Percentiles rank a stretch among this genome's conserved stretches.
Evolutionary conservation across 2,329 filamentous ascomycete species (phyloP).

Genomic region (Lachnellula cervina): DNA sequence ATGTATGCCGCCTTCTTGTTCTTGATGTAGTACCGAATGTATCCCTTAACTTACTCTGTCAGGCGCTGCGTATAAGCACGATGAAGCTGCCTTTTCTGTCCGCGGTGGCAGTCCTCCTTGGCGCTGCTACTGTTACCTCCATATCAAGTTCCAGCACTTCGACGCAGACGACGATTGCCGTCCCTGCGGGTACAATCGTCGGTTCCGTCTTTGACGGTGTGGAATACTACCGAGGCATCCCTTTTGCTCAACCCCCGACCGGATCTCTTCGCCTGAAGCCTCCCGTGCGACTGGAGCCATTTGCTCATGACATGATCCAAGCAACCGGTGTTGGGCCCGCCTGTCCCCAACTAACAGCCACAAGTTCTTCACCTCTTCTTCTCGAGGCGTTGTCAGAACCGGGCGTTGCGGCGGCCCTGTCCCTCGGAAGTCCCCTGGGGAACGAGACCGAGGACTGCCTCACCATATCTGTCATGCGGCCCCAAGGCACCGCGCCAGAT

Average conservation of each 20-base stretch:
- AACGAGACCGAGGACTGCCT: slow-evolving; percentile 59
- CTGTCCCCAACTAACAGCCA: slow-evolving; percentile 58
- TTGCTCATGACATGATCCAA: slow-evolving; percentile 52
- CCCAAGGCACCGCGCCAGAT: slow-evolving; percentile 46
- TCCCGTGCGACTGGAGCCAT: slow-evolving; percentile 52
- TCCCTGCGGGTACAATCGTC: slow-evolving; percentile 21
- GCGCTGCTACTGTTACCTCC: background rate
- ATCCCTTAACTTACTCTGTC: too few relatives aligned
- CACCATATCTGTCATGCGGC: slow-evolving; percentile 54
- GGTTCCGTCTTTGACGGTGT: slow-evolving; percentile 33
- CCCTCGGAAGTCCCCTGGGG: slow-evolving; percentile 50
- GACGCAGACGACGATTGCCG: slow-evolving; percentile 10
- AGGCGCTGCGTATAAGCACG: too few relatives aligned
- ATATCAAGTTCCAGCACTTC: background rate
- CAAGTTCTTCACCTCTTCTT: slow-evolving; percentile 27
- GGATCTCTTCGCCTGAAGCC: slow-evolving; percentile 63
- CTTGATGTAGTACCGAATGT: too few relatives aligned
- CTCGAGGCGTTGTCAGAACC: slow-evolving; percentile 35
- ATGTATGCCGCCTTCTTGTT: too few relatives aligned
- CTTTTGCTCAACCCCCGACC: slow-evolving; percentile 64
- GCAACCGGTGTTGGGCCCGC: slow-evolving; percentile 54
- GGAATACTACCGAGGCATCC: slow-evolving; percentile 70
- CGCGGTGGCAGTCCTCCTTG: background rate
- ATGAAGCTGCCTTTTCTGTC: background rate
- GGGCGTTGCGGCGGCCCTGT: slow-evolving; percentile 45